phyloP scores from a whole-genome alignment of 306 rosid species.

The Inga leiocalycina region DNA sequence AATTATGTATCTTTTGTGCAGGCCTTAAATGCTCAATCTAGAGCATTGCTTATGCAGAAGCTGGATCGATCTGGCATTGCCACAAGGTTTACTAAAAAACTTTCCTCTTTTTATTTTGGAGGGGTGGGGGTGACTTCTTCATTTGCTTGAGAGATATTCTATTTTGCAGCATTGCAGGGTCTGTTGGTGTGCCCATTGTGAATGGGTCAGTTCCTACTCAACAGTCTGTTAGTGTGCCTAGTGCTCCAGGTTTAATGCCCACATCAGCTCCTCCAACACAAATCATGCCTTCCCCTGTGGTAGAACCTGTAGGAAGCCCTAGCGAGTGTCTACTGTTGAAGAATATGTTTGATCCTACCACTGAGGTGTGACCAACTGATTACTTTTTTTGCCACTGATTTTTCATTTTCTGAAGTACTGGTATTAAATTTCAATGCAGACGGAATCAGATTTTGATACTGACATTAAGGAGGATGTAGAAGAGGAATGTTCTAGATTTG shows the following conservation, averaged over 20 bases:
- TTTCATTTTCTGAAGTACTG: conserved; percentile 26
- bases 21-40: conserved; percentile 96
- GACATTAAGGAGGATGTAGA: conserved; percentile 96
- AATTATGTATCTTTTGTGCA: conserved; percentile 40
- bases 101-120: not conserved
- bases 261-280: conserved; percentile 54
- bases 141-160: conserved; percentile 21
- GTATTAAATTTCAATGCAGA: conserved; percentile 52
- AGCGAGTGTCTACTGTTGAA: conserved; percentile 88
- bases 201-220: conserved; percentile 75
- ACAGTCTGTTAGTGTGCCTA: conserved; percentile 61
- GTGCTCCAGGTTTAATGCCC: conserved; percentile 58
- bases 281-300: conserved; percentile 52
- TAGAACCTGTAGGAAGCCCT: conserved; percentile 78
- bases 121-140: not conserved
- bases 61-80: conserved; percentile 89
- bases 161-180: conserved; percentile 67
- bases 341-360: conserved; percentile 94
- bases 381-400: conserved; percentile 5
- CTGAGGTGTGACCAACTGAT: conserved; percentile 64
- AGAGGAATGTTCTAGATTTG: conserved; percentile 94
- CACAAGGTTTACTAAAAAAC: conserved; percentile 55
- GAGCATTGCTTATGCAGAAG: conserved; percentile 93
- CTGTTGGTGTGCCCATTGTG: conserved; percentile 62
- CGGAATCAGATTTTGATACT: conserved; percentile 81